Base-by-base conservation (phyloP, 208 protist species). In the Porcisia deanei region DNA sequence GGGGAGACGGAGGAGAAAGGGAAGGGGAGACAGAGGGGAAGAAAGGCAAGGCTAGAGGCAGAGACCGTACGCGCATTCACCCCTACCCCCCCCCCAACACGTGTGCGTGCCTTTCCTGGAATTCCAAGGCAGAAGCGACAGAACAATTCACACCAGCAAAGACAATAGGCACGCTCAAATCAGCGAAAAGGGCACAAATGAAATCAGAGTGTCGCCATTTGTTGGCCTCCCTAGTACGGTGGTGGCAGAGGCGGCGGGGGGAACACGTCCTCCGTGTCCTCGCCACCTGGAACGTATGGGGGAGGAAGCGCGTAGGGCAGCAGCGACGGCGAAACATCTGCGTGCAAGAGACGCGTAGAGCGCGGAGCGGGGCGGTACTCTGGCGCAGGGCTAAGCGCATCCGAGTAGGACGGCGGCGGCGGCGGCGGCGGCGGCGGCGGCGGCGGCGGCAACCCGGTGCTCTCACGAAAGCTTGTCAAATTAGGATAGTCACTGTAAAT, bases 231-330 rank as follows among this genome's bases (percentile, higher is more conserved):
- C 39, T 10, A 71, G 64, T 84, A 80, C 70, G 80, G 80, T 43
- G 80, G 80, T 3, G 80, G 80, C 39, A 71, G 71, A n/a, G 68
- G 57, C 52, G 73, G 73, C 0, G 69, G 66, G n/a, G 73, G 73
- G 16, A 78, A n/a, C 37, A 57, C 41, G 39, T 80, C 61, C 20
- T 75, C 71, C 30, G 37, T 55, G 14, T 73, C 71, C 10, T 67
- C 71, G 30, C 73, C 71, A 39, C 75, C 64, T 4, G 75, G 47
- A 5, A 76, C 41, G 64, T 89, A 86, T 45, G 85, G 77, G 8
- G 85, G 81, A 8, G 85, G 85, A 49, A 88, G 75, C 20, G 81
- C 64, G 79, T 86, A 88, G 30, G 76, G 6, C 18, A 82, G 79
- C n/a, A 82, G 77, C 37, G 55, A 70, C 54, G 57, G 64, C 58